A percentile compares a stretch with the other conserved stretches of the same genome.
Evolutionary conservation across 148 eudicot species (phyloP).

Genomic region (Dianthus caryophyllus): DNA sequence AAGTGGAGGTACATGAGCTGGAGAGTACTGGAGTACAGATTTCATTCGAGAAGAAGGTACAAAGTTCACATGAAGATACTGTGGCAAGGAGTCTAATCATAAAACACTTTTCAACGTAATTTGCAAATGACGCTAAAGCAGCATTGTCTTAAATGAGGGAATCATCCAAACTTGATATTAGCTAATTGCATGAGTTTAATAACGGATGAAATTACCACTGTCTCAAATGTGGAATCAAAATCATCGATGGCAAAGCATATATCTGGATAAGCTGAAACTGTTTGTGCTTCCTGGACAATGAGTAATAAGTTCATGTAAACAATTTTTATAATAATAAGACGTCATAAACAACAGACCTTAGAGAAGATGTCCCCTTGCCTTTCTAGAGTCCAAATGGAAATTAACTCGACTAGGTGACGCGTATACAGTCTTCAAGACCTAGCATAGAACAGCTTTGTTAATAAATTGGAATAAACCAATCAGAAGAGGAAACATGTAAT

Average conservation of each 20-base stretch:
- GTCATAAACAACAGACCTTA: background rate
- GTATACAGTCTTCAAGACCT: slow-evolving; percentile 97
- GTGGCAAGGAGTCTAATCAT: background rate
- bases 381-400: slow-evolving; percentile 90
- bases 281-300: slow-evolving; percentile 75
- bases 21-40: background rate
- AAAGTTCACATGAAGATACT: background rate
- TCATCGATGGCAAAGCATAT: slow-evolving; percentile 98
- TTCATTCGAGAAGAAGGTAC: background rate
- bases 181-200: background rate
- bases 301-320: slow-evolving; percentile 9
- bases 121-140: background rate
- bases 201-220: slow-evolving; percentile 57
- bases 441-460: slow-evolving; percentile 2
- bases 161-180: background rate
- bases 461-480: background rate
- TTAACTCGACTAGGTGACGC: slow-evolving; percentile 96
- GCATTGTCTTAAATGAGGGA: background rate
- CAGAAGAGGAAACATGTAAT: background rate
- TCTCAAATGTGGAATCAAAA: slow-evolving; percentile 93
- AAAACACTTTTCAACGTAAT: background rate
- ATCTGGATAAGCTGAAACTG: slow-evolving; percentile 98
- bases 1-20: background rate
- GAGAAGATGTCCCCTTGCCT: slow-evolving; percentile 46
- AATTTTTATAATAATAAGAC: background rate